phyloP scores from a whole-genome alignment of 2,329 filamentous ascomycete species.

The Lachnellula cervina region DNA sequence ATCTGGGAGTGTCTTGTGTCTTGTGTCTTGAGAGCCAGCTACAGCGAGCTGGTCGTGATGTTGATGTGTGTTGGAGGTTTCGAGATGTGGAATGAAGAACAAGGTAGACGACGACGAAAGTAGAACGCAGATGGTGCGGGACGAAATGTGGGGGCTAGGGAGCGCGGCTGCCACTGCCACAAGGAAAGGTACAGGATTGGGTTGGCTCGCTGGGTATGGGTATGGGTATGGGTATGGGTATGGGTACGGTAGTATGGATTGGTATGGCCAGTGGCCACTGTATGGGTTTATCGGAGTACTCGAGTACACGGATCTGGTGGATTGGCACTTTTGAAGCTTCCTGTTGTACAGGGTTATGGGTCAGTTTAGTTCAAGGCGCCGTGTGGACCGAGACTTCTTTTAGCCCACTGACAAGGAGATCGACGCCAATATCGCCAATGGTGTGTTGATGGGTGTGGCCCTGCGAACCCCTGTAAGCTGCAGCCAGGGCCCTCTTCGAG shows the following conservation, averaged over 20 bases:
- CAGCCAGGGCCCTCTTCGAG: background rate
- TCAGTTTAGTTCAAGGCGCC: background rate
- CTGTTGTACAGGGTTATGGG: no score
- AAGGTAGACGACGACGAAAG: conserved; percentile 13
- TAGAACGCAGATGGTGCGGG: conserved; percentile 18
- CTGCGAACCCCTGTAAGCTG: background rate
- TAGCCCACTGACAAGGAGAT: conserved; percentile 20
- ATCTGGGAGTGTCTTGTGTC: background rate
- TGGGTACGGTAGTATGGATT: background rate
- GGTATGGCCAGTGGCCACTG: no score
- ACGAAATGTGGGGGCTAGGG: conserved; percentile 15
- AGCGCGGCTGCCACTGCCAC: conserved; percentile 6
- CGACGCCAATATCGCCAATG: conserved; percentile 12
- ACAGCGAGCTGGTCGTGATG: conserved; percentile 3
- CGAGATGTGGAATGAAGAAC: conserved; percentile 23
- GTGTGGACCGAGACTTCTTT: conserved; percentile 2
- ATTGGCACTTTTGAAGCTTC: background rate
- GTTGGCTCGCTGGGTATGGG: background rate
- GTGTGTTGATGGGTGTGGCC: background rate
- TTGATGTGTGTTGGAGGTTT: conserved; percentile 10
- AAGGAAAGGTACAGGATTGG: conserved; percentile 1
- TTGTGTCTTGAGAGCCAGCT: conserved; percentile 3
- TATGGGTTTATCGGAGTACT: no score
- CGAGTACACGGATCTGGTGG: no score
- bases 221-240: background rate